Percentiles rank a stretch among this genome's conserved stretches.
Conservation (phyloP, 352 stramenopile species). For the Phytophthora fragariaefolia region DNA sequence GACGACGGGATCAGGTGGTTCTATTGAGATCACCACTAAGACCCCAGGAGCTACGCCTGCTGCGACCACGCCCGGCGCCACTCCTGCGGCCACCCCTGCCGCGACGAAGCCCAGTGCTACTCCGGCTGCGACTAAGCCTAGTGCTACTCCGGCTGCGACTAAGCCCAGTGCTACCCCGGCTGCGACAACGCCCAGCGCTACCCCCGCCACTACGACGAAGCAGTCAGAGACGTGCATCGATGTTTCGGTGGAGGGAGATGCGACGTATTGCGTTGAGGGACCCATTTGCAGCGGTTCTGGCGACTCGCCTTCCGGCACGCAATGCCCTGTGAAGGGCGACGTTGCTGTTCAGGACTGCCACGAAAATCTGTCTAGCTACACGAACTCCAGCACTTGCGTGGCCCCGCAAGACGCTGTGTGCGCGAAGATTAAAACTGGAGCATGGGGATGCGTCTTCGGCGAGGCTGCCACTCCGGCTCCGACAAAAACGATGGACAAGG, state of each 20-base stretch:
- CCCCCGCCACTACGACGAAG: constrained; percentile 30
- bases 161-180: constrained; percentile 25
- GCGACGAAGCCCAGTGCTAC: constrained; percentile 20
- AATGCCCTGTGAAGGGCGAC: constrained; percentile 68
- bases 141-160: constrained; percentile 14
- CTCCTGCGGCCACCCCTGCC: constrained; percentile 25
- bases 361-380: constrained; percentile 63
- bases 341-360: constrained; percentile 65
- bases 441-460: constrained; percentile 70
- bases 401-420: constrained; percentile 59
- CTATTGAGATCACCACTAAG: constrained; percentile 23
- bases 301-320: constrained; percentile 40
- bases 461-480: constrained; percentile 33
- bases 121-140: constrained; percentile 25
- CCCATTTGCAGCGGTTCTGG: constrained; percentile 67
- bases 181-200: constrained; percentile 21
- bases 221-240: constrained; percentile 49
- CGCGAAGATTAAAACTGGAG: constrained; percentile 72
- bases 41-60: constrained; percentile 22
- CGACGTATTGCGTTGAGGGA: constrained; percentile 75
- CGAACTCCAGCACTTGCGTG: constrained; percentile 52
- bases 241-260: constrained; percentile 73
- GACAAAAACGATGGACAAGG: constrained; percentile 22
- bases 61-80: constrained; percentile 22
- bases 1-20: constrained; percentile 25